phyloP scores from a whole-genome alignment of 257 asterid genomes.

The Fraxinus excelsior region DNA sequence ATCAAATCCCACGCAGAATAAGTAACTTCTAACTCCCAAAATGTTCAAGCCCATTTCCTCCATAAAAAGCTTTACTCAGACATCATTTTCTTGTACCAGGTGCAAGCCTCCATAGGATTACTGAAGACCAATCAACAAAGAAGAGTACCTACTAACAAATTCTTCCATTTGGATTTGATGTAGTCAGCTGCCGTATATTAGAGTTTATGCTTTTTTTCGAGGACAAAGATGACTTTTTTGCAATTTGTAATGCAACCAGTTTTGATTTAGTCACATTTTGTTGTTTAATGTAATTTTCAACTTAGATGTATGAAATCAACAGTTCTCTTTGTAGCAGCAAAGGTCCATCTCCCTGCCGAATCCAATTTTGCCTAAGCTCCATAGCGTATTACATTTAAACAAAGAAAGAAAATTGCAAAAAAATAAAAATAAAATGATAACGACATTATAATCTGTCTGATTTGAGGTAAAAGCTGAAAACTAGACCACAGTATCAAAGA shows the following conservation, averaged over 20 bases:
- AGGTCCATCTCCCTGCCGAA: not conserved
- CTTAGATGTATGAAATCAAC: conserved; percentile 55
- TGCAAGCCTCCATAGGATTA: conserved; percentile 42
- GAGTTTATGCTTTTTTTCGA: conserved; percentile 15
- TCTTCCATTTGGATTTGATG: conserved; percentile 11
- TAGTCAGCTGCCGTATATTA: conserved; percentile 27
- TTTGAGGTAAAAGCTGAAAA: conserved; percentile 16
- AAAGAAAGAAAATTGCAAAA: conserved; percentile 11
- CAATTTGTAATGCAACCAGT: conserved; percentile 28
- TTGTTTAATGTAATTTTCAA: conserved; percentile 32
- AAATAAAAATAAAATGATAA: not conserved
- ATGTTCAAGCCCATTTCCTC: conserved; percentile 27
- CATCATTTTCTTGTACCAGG: conserved; percentile 49
- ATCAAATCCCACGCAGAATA: conserved; percentile 68
- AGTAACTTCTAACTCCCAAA: conserved; percentile 44
- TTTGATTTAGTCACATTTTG: conserved; percentile 38
- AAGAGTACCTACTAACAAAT: conserved; percentile 9
- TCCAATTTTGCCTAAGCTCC: conserved; percentile 5
- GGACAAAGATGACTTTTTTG: conserved; percentile 28
- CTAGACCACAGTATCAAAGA: not conserved
- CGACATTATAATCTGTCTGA: conserved; percentile 18
- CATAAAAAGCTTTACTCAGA: conserved; percentile 38
- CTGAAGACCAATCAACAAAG: conserved; percentile 17
- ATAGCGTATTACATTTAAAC: conserved; percentile 8
- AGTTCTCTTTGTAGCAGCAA: conserved; percentile 21